Conservation (phyloP, 2,329 filamentous ascomycete species). For the Furcasterigmium sp. region DNA sequence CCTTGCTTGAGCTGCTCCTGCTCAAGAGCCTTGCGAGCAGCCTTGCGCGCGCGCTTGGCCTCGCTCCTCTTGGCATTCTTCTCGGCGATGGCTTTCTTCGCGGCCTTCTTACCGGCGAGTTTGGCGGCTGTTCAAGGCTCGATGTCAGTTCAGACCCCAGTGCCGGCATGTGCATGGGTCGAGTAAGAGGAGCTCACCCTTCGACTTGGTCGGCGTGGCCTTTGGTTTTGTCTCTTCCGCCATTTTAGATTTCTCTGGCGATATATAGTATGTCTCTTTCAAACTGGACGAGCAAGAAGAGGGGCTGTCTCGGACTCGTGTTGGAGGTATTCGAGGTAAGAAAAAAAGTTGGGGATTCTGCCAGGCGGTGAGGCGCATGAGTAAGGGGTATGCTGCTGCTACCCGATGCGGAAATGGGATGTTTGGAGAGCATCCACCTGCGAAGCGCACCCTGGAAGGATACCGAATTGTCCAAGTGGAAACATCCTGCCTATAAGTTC, state of each 20-base stretch:
- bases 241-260: neutral
- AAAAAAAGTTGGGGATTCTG: constrained; percentile 18
- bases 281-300: neutral
- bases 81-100: constrained; percentile 24
- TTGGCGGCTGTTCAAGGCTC: constrained; percentile 19
- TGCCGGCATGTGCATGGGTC: no score
- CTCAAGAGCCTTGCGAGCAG: constrained; percentile 6
- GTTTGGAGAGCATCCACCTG: no score
- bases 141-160: neutral
- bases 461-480: no score
- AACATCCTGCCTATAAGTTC: no score
- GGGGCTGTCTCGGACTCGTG: neutral
- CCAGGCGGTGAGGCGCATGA: constrained; percentile 26
- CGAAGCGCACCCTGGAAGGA: no score
- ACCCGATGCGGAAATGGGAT: no score
- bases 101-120: constrained; percentile 18
- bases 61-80: constrained; percentile 29
- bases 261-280: neutral
- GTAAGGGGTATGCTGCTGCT: no score
- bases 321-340: constrained; percentile 8
- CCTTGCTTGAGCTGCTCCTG: constrained; percentile 20
- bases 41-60: constrained; percentile 31
- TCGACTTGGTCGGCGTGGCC: constrained; percentile 3
- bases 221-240: neutral
- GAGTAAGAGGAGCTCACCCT: constrained; percentile 3